Percentiles rank a stretch among this genome's conserved stretches.
Conservation (phyloP, 2,329 filamentous ascomycete species). For the Fusarium nanum region DNA sequence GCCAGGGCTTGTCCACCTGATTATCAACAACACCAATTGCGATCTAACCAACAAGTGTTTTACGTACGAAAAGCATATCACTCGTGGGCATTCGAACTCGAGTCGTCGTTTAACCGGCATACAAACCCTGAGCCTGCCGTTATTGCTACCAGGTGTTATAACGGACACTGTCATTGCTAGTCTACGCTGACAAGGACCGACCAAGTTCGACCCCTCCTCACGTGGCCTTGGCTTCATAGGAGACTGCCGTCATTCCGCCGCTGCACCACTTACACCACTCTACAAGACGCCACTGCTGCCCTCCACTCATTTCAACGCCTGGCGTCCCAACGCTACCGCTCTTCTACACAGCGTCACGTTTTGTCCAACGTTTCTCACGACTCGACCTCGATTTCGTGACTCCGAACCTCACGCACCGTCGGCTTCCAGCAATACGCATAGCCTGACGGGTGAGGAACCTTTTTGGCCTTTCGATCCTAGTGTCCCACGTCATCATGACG, state of each 20-base stretch:
- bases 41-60: conserved; percentile 1
- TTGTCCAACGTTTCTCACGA: conserved; percentile 33
- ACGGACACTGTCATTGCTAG: conserved; percentile 25
- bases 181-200: conserved; percentile 37
- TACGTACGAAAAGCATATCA: neutral
- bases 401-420: conserved; percentile 10
- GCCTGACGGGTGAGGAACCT: conserved; percentile 20
- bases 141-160: conserved; percentile 14
- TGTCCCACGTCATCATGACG: conserved; percentile 55
- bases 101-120: conserved; percentile 18
- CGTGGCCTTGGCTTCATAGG: conserved; percentile 40
- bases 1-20: conserved; percentile 2
- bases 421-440: conserved; percentile 17
- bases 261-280: conserved; percentile 19
- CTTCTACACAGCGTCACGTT: conserved; percentile 29
- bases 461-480: conserved; percentile 13
- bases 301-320: conserved; percentile 30
- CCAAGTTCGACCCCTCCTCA: conserved; percentile 46
- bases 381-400: conserved; percentile 14
- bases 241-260: conserved; percentile 41
- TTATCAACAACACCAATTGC: conserved; percentile 2
- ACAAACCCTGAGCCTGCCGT: conserved; percentile 13
- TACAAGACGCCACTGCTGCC: conserved; percentile 24
- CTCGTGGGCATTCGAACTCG: conserved; percentile 10
- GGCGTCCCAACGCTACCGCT: conserved; percentile 28